Base-by-base conservation (phyloP, 164 flowering plant genomes). In the Cinnamomum chago region DNA sequence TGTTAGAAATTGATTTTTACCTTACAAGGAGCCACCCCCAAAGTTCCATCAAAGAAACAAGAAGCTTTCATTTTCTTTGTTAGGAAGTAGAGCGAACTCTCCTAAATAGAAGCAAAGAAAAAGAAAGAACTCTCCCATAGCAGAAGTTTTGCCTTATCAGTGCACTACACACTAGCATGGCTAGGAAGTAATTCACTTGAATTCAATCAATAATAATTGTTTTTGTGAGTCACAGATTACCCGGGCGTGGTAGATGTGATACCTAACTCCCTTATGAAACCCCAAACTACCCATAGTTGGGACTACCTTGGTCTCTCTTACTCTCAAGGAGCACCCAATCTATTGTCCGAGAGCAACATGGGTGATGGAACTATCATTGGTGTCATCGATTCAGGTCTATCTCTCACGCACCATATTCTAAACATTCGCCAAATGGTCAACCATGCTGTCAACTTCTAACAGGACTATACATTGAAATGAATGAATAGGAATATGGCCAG, bases 231-330 rank as follows among this genome's bases (percentile, higher is more conserved):
- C 22, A 20, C 67, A 72, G 73, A 72, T 1, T 62, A 27, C n/a
- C 28, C 73, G 12, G 81, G 68, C 25, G 97, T 92, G 5, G 58
- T 85, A 17, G 77, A 85, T 20, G 91, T 92, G 17, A 75, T 89
- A 20, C 88, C 83, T 3, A 92, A 87, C 75, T 79, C 74, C 52
- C 80, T 88, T 67, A 85, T 68, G 65, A 81, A 91, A 76, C 89
- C 89, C 2, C 93, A 86, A 75, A 94, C 98, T 0, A 92, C 98
- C 5, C 86, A 71, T 75, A 88, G 97, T 58, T 94, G 97, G 97
- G 93, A 94, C 70, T 94, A 88, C 70, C 33, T 92, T 7, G 94
- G 97, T 5, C 78, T 94, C 13, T 88, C 90, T 22, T 40, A 40
- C 47, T 35, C 73, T 20, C 80, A 76, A 1, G 85, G 82, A 0